Conservation (phyloP, 73 alveolate species). For the Paramecium octaurelia region DNA sequence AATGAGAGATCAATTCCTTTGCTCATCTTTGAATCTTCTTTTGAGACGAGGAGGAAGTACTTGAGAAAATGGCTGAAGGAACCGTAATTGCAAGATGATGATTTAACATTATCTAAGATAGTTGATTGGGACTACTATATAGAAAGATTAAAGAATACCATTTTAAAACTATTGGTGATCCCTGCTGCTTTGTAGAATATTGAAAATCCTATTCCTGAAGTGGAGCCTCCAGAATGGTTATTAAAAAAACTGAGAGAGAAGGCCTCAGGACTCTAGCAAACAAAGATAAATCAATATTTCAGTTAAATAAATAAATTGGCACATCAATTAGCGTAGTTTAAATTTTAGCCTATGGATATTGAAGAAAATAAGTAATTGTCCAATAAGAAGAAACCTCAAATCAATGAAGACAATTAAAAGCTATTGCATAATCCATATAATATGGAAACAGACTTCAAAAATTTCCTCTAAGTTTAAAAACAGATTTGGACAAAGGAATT, state of each 20-base stretch:
- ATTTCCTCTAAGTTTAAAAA: background rate
- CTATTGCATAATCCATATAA: conserved; percentile 11
- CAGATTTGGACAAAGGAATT: conserved; percentile 21
- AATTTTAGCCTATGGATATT: background rate
- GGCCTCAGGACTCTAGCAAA: conserved; percentile 20
- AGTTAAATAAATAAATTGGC: background rate
- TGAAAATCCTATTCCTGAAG: conserved; percentile 81
- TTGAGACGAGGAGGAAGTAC: conserved; percentile 85
- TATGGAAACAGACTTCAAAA: conserved; percentile 57
- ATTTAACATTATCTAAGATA: conserved; percentile 93
- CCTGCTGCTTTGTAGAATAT: conserved; percentile 87
- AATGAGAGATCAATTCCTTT: conserved; percentile 99
- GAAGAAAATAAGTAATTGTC: background rate
- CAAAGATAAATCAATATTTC: background rate
- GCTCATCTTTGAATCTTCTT: conserved; percentile 89
- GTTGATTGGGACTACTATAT: conserved; percentile 99
- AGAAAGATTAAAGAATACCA: conserved; percentile 96
- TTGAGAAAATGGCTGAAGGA: conserved; percentile 97
- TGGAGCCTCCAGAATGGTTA: conserved; percentile 87
- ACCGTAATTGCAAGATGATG: conserved; percentile 69
- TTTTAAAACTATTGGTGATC: conserved; percentile 83
- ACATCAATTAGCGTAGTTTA: background rate
- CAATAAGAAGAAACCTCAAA: background rate
- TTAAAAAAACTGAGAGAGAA: conserved; percentile 58
- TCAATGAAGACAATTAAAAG: background rate